A percentile compares a stretch with the other conserved stretches of the same genome.
Conservation (phyloP, 2,329 filamentous ascomycete species). For the Lasiodiplodia sp. region DNA sequence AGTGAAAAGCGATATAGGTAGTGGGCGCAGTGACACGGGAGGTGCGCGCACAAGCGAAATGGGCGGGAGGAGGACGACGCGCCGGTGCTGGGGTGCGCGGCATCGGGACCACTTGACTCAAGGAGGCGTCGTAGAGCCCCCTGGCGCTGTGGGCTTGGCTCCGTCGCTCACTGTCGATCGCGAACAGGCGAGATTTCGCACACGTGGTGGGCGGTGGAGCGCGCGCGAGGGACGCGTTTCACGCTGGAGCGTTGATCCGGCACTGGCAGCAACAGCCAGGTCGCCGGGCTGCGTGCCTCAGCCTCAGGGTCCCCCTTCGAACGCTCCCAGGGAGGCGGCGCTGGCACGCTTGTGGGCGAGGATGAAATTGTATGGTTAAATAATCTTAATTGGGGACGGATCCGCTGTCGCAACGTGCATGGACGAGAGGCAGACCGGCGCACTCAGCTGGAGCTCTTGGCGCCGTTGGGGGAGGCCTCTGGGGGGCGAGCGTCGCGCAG, state of each 20-base stretch:
- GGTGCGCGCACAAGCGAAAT: conserved; percentile 22
- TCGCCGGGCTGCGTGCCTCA: conserved; percentile 9
- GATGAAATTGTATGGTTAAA: conserved; percentile 28
- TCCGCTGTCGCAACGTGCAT: conserved; percentile 20
- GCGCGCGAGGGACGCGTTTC: conserved; percentile 14
- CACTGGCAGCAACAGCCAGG: conserved; percentile 18
- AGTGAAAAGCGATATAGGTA: conserved; percentile 2
- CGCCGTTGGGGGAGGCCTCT: conserved; percentile 1
- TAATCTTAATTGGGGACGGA: conserved; percentile 24
- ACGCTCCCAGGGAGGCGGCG: neutral
- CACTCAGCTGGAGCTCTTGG: conserved; percentile 18
- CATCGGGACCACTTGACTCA: conserved; percentile 5
- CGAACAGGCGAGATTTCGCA: conserved; percentile 23
- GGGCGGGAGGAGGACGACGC: conserved; percentile 11
- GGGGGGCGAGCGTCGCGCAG: neutral
- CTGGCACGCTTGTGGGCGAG: neutral
- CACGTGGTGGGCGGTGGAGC: conserved; percentile 24
- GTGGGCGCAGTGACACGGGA: conserved; percentile 13
- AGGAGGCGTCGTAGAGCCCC: conserved; percentile 13
- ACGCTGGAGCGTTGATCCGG: conserved; percentile 19
- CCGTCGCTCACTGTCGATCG: conserved; percentile 21
- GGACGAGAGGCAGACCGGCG: conserved; percentile 20
- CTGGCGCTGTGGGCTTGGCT: conserved; percentile 16
- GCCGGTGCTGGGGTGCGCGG: neutral
- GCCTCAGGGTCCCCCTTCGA: neutral